A percentile compares a stretch with the other conserved stretches of the same genome.
Evolutionary conservation across 2,329 filamentous ascomycete genomes (phyloP).

Genomic region (Pseudodiploospora longispora): DNA sequence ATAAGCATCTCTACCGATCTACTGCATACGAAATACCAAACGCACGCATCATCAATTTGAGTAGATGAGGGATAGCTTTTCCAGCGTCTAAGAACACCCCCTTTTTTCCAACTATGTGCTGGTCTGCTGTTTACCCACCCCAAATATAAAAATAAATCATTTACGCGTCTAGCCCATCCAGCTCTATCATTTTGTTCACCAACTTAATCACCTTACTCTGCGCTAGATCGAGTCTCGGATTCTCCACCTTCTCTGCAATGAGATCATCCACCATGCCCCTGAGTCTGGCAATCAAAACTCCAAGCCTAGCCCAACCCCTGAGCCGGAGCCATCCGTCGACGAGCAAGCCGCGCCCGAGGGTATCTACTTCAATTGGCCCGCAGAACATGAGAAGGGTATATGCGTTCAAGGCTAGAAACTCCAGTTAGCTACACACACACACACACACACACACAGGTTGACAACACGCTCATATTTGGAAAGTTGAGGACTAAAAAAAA

Average conservation of each 20-base stretch:
- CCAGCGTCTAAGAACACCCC: too few relatives aligned
- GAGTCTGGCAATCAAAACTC: slow-evolving; percentile 76
- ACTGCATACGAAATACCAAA: too few relatives aligned
- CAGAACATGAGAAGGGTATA: slow-evolving; percentile 85
- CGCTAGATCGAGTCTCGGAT: slow-evolving; percentile 53
- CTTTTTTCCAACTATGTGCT: too few relatives aligned
- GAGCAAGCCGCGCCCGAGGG: slow-evolving; percentile 73
- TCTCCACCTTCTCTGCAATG: slow-evolving; percentile 72
- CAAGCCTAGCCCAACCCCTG: slow-evolving; percentile 89
- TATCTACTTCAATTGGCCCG: slow-evolving; percentile 78
- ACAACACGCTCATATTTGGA: too few relatives aligned
- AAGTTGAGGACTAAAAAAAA: not conserved
- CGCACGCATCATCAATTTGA: too few relatives aligned
- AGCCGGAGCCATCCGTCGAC: slow-evolving; percentile 87
- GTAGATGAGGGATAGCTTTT: too few relatives aligned
- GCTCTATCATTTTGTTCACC: slow-evolving; percentile 74
- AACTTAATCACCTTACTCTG: slow-evolving; percentile 63
- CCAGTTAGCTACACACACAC: slow-evolving; percentile 4
- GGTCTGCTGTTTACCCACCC: too few relatives aligned
- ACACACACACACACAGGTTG: too few relatives aligned
- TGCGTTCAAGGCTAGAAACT: slow-evolving; percentile 68
- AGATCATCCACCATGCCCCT: slow-evolving; percentile 81
- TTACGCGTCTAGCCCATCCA: slow-evolving; percentile 71
- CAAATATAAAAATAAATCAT: too few relatives aligned
- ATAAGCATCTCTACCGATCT: too few relatives aligned